phyloP scores from a whole-genome alignment of 768 basidiomycete species.

The Fomitopsis serialis region DNA sequence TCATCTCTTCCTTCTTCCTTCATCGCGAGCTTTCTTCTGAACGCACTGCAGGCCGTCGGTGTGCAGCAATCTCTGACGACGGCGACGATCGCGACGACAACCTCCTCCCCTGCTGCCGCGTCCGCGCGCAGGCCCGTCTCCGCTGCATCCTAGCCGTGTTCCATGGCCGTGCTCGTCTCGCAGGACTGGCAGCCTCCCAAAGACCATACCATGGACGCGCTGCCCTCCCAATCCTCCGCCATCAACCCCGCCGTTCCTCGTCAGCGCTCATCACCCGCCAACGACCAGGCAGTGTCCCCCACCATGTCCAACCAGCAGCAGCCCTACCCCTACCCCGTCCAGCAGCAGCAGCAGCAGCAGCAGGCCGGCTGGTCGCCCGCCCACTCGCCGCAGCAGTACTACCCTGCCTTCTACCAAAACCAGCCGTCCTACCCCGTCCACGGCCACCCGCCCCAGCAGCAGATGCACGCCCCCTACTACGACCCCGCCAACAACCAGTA shows the following conservation, averaged over 20 bases:
- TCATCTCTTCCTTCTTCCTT: slow-evolving; percentile 14
- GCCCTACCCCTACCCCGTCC: slow-evolving; percentile 64
- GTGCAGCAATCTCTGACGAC: slow-evolving; percentile 4
- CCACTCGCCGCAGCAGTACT: slow-evolving; percentile 64
- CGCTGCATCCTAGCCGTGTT: slow-evolving; percentile 20
- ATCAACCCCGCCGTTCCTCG: slow-evolving; percentile 36
- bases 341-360: slow-evolving; percentile 71
- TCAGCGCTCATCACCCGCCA: slow-evolving; percentile 58
- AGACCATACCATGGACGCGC: slow-evolving; percentile 60
- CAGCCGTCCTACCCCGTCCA: slow-evolving; percentile 52
- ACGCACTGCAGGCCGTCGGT: background rate
- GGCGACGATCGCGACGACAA: slow-evolving; percentile 4
- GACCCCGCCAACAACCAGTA: slow-evolving; percentile 76
- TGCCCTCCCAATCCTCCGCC: slow-evolving; percentile 32
- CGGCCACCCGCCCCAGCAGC: slow-evolving; percentile 26
- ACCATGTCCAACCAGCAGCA: slow-evolving; percentile 29
- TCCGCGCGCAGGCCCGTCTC: slow-evolving; percentile 7
- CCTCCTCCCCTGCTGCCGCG: background rate
- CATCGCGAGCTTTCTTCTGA: background rate
- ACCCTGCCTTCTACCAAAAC: slow-evolving; percentile 75
- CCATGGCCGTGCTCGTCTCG: slow-evolving; percentile 77
- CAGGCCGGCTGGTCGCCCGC: slow-evolving; percentile 69
- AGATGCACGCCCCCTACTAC: slow-evolving; percentile 54
- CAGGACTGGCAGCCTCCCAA: slow-evolving; percentile 69
- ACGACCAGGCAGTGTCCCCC: slow-evolving; percentile 37